Base-by-base conservation (phyloP, 495 filamentous ascomycete genomes). In the Extremus antarcticus region DNA sequence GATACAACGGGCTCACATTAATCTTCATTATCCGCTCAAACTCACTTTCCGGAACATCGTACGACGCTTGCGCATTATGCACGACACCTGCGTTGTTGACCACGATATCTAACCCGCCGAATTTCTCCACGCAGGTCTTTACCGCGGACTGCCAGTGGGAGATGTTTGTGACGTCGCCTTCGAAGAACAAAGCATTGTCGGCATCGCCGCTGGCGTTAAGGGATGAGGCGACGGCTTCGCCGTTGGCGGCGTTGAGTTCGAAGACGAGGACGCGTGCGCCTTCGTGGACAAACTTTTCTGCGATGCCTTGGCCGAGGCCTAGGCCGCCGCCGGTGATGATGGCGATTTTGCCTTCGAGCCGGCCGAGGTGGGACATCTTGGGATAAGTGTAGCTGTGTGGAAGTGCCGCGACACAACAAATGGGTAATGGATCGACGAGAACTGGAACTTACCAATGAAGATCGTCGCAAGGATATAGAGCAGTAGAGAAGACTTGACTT, bases 51-150 rank as follows among this genome's bases (percentile, higher is more conserved):
- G 58, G 58, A 2, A 60, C 58, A 16, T 47, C 48, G 20, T 7
- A 21, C 15, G 53, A 56, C 2, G 58, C 46, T 48, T 57, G 25
- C 25, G 48, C 48, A 25, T 35, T 51, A 22, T 51, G 48, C 11
- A 51, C 48, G n/a, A 51, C 47, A 2, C 61, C 61, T 0, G 61
- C 61, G 40, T 64, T 64, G 55, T 64, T 64, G 25, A 64, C 59
- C 7, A 64, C 58, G 46, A 64, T 56, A 43, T 64, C 62, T 3
- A 61, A 40, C 0, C 55, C 25, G 21, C 49, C 50, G 25, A 58
- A 58, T 32, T 51, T 35, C 8, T 58, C 53, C 1, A 50, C 13
- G 23, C 29, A 43, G 0, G 20, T 10, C 25, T 62, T 52, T 13
- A 62, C 23, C 2, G 55, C 59, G 2, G 13, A 24, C 2, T 57